A percentile compares a stretch with the other conserved stretches of the same genome.
Evolutionary conservation across 1,139 yeast species (phyloP).

Genomic region (Candida labiduridarum): DNA sequence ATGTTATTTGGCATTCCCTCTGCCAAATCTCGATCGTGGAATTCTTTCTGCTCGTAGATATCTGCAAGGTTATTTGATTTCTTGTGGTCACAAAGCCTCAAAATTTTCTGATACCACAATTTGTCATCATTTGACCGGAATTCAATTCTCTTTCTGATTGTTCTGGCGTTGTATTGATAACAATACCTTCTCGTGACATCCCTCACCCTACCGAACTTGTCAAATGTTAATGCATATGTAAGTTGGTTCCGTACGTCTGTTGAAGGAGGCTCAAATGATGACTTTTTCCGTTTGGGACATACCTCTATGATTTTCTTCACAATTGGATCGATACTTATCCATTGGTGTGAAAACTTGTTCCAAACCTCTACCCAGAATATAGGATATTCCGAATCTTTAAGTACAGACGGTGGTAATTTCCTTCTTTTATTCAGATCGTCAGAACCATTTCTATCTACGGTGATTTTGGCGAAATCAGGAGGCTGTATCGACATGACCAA

Average conservation of each 20-base stretch:
- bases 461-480: constrained; percentile 67
- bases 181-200: constrained; percentile 90
- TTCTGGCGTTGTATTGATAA: constrained; percentile 68
- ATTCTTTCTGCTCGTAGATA: constrained; percentile 69
- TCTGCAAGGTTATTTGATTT: constrained; percentile 52
- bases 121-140: constrained; percentile 57
- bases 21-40: constrained; percentile 61
- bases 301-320: constrained; percentile 64
- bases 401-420: constrained; percentile 4
- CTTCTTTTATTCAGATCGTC: not conserved
- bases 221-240: constrained; percentile 78
- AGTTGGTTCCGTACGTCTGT: constrained; percentile 61
- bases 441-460: constrained; percentile 13
- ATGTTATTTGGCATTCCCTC: constrained; percentile 90
- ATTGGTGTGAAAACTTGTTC: constrained; percentile 69
- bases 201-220: constrained; percentile 60
- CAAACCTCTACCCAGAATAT: constrained; percentile 94
- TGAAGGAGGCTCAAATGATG: constrained; percentile 77
- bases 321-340: constrained; percentile 88
- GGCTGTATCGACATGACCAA: constrained; percentile 85
- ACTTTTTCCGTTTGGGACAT: constrained; percentile 57
- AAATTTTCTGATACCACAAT: constrained; percentile 60
- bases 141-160: constrained; percentile 69
- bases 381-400: constrained; percentile 54
- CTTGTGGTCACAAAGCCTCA: constrained; percentile 36